A percentile compares a stretch with the other conserved stretches of the same genome.
Conservation (phyloP, 2,329 filamentous ascomycete species). For the Microcera coccophila region DNA sequence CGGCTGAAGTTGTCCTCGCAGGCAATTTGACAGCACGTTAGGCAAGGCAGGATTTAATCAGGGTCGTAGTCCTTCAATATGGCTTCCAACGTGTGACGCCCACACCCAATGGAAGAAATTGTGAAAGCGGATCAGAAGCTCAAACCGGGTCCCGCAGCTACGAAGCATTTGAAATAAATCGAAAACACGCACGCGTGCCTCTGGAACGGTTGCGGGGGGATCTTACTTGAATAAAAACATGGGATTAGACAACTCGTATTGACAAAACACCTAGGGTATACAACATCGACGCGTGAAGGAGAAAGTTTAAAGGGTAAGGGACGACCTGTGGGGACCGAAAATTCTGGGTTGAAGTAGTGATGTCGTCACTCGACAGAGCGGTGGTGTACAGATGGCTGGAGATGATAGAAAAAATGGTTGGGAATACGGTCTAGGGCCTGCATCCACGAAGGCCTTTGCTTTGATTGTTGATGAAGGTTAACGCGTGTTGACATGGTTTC, state of each 20-base stretch:
- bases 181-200: slow-evolving; percentile 19
- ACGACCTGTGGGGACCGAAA: background rate
- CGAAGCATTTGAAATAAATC: background rate
- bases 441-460: slow-evolving; percentile 5
- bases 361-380: background rate
- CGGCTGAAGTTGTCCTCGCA: background rate
- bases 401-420: background rate
- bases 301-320: background rate
- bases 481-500: slow-evolving; percentile 36
- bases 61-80: too few relatives aligned
- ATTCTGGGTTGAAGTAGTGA: background rate
- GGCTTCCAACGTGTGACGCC: background rate
- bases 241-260: slow-evolving; percentile 17
- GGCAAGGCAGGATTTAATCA: too few relatives aligned
- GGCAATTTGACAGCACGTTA: background rate
- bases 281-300: too few relatives aligned
- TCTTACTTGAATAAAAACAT: slow-evolving; percentile 15
- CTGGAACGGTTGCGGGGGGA: slow-evolving; percentile 21
- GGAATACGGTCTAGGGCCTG: too few relatives aligned
- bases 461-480: slow-evolving; percentile 17
- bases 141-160: background rate
- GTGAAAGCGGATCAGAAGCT: background rate
- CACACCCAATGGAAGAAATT: background rate
- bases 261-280: too few relatives aligned
- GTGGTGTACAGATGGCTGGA: background rate